phyloP scores from a whole-genome alignment of 441 rosid genomes.

The Raphanus hybrid region DNA sequence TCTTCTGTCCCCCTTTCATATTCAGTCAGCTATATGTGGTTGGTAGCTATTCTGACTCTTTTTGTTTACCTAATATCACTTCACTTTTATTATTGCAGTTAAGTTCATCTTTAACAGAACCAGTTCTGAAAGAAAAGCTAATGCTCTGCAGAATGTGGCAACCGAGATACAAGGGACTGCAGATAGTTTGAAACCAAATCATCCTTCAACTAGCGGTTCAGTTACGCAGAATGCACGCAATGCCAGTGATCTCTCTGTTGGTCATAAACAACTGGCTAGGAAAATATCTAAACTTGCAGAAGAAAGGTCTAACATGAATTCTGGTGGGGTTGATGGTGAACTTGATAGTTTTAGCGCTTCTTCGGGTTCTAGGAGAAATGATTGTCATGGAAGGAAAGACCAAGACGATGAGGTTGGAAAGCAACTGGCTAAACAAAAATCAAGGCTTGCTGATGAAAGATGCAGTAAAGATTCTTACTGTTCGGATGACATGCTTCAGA shows the following conservation, averaged over 20 bases:
- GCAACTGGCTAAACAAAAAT: slow-evolving; percentile 19
- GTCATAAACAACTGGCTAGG: slow-evolving; percentile 22
- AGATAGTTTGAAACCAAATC: slow-evolving; percentile 27
- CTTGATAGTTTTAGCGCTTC: slow-evolving; percentile 10
- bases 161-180: background rate
- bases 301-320: slow-evolving; percentile 35
- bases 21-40: background rate
- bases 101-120: slow-evolving; percentile 59
- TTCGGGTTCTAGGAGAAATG: slow-evolving; percentile 25
- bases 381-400: slow-evolving; percentile 18
- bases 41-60: slow-evolving; percentile 22
- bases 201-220: slow-evolving; percentile 15
- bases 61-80: slow-evolving; percentile 20
- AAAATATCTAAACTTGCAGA: slow-evolving; percentile 32
- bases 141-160: slow-evolving; percentile 36
- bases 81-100: slow-evolving; percentile 55
- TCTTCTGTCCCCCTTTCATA: background rate
- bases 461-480: slow-evolving; percentile 33
- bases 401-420: slow-evolving; percentile 21
- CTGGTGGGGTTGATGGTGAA: slow-evolving; percentile 40
- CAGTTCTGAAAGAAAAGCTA: slow-evolving; percentile 41
- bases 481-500: slow-evolving; percentile 43
- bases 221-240: slow-evolving; percentile 17
- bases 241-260: slow-evolving; percentile 13
- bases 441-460: slow-evolving; percentile 40